Evolutionary conservation across 352 stramenopile genomes (phyloP).

Genomic region (Globisporangium apiculatum): DNA sequence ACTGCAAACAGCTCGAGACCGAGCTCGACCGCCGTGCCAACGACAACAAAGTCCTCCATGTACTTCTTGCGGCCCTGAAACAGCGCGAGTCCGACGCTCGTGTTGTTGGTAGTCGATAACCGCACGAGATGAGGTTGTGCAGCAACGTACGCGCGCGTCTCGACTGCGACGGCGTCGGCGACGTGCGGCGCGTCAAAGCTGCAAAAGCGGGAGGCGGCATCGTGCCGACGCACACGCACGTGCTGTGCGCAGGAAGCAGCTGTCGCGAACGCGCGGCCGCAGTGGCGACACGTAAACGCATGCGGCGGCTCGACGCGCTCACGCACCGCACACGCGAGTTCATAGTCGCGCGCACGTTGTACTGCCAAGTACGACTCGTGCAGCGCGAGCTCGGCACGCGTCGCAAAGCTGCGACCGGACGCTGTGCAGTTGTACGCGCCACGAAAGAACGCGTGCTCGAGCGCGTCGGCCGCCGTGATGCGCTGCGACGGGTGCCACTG

Average conservation of each 20-base stretch:
- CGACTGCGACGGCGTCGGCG: constrained; percentile 14
- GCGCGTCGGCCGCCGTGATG: constrained; percentile 66
- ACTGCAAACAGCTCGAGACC: constrained; percentile 90
- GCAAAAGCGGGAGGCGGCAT: constrained; percentile 41
- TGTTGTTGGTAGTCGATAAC: neutral
- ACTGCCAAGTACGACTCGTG: constrained; percentile 60
- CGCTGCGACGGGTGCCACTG: constrained; percentile 89
- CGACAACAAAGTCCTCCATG: constrained; percentile 88
- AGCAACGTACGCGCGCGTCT: constrained; percentile 12
- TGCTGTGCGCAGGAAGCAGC: constrained; percentile 58
- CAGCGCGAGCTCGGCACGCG: constrained; percentile 41
- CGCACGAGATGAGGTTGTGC: neutral
- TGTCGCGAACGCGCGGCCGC: constrained; percentile 52
- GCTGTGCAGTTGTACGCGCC: constrained; percentile 64
- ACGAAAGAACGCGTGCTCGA: constrained; percentile 85
- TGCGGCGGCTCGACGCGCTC: constrained; percentile 45
- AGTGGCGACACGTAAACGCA: constrained; percentile 53
- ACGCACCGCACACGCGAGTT: constrained; percentile 49
- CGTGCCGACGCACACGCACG: constrained; percentile 36
- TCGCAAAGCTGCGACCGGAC: constrained; percentile 61
- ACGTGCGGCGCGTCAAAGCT: constrained; percentile 31
- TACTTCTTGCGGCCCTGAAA: constrained; percentile 90
- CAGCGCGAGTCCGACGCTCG: constrained; percentile 30
- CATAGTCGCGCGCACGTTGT: constrained; percentile 33
- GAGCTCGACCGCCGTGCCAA: constrained; percentile 24